A percentile compares a stretch with the other conserved stretches of the same genome.
Conservation (phyloP, 257 asterid genomes). For the Rauvolfia tetraphylla region DNA sequence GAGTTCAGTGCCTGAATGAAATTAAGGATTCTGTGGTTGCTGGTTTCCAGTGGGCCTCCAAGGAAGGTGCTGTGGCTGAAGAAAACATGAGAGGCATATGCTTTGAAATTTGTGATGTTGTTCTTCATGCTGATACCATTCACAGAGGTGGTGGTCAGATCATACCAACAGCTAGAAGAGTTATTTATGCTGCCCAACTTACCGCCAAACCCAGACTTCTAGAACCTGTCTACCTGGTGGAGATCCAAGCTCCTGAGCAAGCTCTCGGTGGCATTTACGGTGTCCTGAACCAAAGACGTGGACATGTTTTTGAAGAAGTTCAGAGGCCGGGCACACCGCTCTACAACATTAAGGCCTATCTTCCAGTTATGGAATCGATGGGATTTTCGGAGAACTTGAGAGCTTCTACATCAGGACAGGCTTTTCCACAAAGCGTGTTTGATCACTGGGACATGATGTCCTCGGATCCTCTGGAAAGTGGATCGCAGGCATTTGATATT, state of each 20-base stretch:
- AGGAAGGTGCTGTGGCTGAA: slow-evolving; percentile 44
- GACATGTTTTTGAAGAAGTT: slow-evolving; percentile 45
- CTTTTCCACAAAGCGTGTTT: slow-evolving; percentile 41
- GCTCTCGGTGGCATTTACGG: slow-evolving; percentile 44
- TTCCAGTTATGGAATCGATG: slow-evolving; percentile 37
- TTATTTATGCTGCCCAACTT: slow-evolving; percentile 40
- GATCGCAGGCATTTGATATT: slow-evolving; percentile 26
- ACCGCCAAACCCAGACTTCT: slow-evolving; percentile 45
- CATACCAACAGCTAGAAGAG: slow-evolving; percentile 47
- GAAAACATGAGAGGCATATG: slow-evolving; percentile 49
- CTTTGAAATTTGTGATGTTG: slow-evolving; percentile 46
- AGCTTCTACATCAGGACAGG: slow-evolving; percentile 46
- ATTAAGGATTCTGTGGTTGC: slow-evolving; percentile 52
- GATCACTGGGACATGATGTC: slow-evolving; percentile 49
- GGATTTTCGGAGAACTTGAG: slow-evolving; percentile 41
- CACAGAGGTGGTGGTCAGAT: slow-evolving; percentile 51
- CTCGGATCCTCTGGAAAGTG: slow-evolving; percentile 33
- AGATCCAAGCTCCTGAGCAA: slow-evolving; percentile 42
- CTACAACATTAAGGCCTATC: slow-evolving; percentile 47
- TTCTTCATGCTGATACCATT: slow-evolving; percentile 45
- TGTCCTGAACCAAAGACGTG: slow-evolving; percentile 47
- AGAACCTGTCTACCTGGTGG: slow-evolving; percentile 43
- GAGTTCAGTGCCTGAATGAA: slow-evolving; percentile 43
- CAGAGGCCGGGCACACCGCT: slow-evolving; percentile 46
- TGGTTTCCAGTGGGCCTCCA: slow-evolving; percentile 51